Conservation (phyloP, 768 basidiomycete genomes). For the Tricholoma sp. region DNA sequence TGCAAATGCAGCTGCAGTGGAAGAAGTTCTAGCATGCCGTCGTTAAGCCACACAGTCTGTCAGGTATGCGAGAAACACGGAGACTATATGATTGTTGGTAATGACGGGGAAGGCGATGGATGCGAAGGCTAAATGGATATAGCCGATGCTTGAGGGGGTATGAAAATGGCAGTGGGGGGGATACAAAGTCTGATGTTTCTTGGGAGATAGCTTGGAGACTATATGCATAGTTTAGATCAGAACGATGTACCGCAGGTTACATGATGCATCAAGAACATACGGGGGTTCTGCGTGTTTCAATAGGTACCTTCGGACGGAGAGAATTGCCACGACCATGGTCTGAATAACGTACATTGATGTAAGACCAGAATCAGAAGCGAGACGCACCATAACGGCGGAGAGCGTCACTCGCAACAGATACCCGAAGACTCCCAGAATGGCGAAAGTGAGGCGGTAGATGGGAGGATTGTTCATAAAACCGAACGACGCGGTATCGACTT, state of each 20-base stretch:
- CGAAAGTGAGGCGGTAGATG: slow-evolving; percentile 20
- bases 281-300: not conserved
- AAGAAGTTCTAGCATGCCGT: not conserved
- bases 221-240: not conserved
- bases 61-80: slow-evolving; percentile 44
- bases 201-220: not conserved
- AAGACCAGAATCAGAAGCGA: slow-evolving; percentile 1
- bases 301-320: not conserved
- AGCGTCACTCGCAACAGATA: slow-evolving; percentile 25
- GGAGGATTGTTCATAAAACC: slow-evolving; percentile 22
- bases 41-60: slow-evolving; percentile 11
- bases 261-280: not conserved
- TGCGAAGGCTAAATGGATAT: not conserved
- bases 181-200: not conserved
- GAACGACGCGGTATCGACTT: slow-evolving; percentile 26
- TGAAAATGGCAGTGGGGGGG: not conserved
- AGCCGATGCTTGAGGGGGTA: not conserved
- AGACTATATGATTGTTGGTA: slow-evolving; percentile 2
- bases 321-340: not conserved
- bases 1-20: slow-evolving; percentile 10
- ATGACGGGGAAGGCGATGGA: slow-evolving; percentile 2
- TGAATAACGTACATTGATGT: not conserved
- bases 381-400: slow-evolving; percentile 40
- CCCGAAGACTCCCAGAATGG: slow-evolving; percentile 23
- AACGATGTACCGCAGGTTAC: not conserved